Conservation (phyloP, 2,329 filamentous ascomycete species). For the Colletotrichum higginsianum region DNA sequence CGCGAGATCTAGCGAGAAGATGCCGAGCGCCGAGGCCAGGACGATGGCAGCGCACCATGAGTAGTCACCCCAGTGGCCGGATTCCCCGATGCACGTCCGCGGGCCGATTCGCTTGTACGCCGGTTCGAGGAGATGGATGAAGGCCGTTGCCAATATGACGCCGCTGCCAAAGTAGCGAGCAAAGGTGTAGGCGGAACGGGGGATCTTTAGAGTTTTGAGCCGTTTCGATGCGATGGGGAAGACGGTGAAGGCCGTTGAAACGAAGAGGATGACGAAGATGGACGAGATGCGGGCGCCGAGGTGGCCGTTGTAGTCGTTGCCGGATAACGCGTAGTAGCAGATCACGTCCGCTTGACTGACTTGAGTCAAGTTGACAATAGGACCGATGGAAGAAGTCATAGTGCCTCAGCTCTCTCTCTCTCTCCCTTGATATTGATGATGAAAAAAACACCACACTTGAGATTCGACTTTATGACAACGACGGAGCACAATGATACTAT, state of each 20-base stretch:
- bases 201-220: constrained; percentile 69
- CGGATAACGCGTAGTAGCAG: constrained; percentile 62
- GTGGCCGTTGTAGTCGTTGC: constrained; percentile 69
- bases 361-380: not conserved
- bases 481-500: not conserved
- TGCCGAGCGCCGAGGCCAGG: constrained; percentile 61
- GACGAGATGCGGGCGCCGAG: constrained; percentile 78
- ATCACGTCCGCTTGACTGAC: constrained; percentile 54
- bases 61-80: constrained; percentile 65
- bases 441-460: not conserved
- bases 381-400: not conserved
- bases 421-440: not conserved
- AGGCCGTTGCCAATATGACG: constrained; percentile 83
- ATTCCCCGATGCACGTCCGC: constrained; percentile 59
- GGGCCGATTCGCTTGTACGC: constrained; percentile 52
- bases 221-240: constrained; percentile 78
- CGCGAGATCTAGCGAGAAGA: constrained; percentile 66
- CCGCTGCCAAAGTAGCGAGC: constrained; percentile 83
- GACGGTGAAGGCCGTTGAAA: constrained; percentile 71
- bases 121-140: constrained; percentile 72
- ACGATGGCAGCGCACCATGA: constrained; percentile 68
- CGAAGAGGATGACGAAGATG: constrained; percentile 81
- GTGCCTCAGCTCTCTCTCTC: not conserved
- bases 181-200: constrained; percentile 77
- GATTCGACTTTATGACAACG: not conserved